Conservation (phyloP, 192 early-diverging fungal species). For the Coemansia sp. region DNA sequence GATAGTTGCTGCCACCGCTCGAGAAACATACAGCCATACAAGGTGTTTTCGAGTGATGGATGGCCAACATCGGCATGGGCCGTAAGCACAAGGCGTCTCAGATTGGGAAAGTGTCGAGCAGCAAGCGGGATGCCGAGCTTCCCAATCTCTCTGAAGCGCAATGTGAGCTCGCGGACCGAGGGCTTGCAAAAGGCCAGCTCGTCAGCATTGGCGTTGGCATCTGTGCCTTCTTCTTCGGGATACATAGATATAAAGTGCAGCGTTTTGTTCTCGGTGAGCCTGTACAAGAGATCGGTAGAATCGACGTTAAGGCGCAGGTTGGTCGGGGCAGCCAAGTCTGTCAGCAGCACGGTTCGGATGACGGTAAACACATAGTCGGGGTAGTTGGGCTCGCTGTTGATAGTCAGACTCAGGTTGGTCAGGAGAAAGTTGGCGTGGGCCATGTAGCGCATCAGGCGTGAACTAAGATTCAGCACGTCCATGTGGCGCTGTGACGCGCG, state of each 20-base stretch:
- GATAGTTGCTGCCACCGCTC: conserved; percentile 40
- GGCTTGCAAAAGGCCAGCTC: conserved; percentile 52
- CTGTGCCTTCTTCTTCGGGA: conserved; percentile 15
- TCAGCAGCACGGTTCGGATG: conserved; percentile 52
- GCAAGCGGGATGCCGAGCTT: conserved; percentile 57
- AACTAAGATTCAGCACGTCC: conserved; percentile 47
- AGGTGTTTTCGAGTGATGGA: conserved; percentile 54
- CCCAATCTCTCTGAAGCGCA: conserved; percentile 51
- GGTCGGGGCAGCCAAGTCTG: conserved; percentile 45
- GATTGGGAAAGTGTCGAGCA: conserved; percentile 49
- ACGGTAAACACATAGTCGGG: conserved; percentile 50
- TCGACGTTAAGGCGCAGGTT: conserved; percentile 53
- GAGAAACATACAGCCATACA: conserved; percentile 56
- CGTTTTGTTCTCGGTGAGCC: conserved; percentile 49
- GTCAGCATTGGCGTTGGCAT: conserved; percentile 7
- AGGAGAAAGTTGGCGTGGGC: conserved; percentile 56
- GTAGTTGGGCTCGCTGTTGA: conserved; percentile 44
- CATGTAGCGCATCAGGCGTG: conserved; percentile 56
- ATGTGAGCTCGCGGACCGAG: conserved; percentile 51
- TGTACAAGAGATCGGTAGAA: conserved; percentile 54
- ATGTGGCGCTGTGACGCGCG: conserved; percentile 52
- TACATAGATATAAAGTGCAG: conserved; percentile 44
- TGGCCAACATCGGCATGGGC: conserved; percentile 45
- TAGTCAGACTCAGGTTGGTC: conserved; percentile 42
- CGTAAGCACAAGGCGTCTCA: conserved; percentile 47